These are phyloP conservation scores for Phytophthora foliorum DNA, from an alignment of 352 stramenopile genomes.

Conservation along the genomic window DNA sequence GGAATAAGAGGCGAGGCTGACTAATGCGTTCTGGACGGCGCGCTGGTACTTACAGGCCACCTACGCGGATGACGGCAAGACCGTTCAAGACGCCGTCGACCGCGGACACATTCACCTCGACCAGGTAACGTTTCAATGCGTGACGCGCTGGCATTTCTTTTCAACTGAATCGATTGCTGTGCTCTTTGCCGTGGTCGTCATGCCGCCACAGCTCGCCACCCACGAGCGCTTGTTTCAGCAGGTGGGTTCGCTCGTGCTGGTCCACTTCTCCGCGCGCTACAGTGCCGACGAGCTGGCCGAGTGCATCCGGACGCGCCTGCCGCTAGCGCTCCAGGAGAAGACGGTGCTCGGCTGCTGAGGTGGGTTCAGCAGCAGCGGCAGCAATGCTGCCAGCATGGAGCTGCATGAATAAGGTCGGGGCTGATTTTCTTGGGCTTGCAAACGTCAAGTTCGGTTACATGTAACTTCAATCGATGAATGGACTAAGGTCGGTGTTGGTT, in stretches of 20 bases:
- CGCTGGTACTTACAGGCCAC: constrained; percentile 55
- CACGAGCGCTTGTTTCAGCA: constrained; percentile 54
- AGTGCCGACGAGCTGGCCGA: constrained; percentile 40
- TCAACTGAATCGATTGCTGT: constrained; percentile 20
- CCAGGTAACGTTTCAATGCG: constrained; percentile 54
- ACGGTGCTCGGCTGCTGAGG: constrained; percentile 43
- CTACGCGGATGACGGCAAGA: constrained; percentile 57
- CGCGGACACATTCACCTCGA: constrained; percentile 83
- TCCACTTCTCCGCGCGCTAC: constrained; percentile 84
- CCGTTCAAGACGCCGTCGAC: constrained; percentile 45
- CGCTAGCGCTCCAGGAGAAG: constrained; percentile 54
- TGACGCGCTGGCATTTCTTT: neutral
- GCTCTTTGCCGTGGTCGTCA: neutral
- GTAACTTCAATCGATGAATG: neutral
- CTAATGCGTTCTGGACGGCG: constrained; percentile 8
- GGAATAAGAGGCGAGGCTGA: constrained; percentile 16
- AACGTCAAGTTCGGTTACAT: neutral
- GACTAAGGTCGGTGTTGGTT: constrained; percentile 8
- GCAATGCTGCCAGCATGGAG: no score
- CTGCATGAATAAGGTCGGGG: neutral
- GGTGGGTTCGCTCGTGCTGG: constrained; percentile 69
- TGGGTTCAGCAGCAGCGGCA: constrained; percentile 11
- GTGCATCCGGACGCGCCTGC: constrained; percentile 44
- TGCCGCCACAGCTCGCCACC: constrained; percentile 51
- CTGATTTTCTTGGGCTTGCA: constrained; percentile 12